These are phyloP conservation scores for Aspergillus sp. DNA, from an alignment of 2,329 filamentous ascomycete species.

Conservation along the genomic window DNA sequence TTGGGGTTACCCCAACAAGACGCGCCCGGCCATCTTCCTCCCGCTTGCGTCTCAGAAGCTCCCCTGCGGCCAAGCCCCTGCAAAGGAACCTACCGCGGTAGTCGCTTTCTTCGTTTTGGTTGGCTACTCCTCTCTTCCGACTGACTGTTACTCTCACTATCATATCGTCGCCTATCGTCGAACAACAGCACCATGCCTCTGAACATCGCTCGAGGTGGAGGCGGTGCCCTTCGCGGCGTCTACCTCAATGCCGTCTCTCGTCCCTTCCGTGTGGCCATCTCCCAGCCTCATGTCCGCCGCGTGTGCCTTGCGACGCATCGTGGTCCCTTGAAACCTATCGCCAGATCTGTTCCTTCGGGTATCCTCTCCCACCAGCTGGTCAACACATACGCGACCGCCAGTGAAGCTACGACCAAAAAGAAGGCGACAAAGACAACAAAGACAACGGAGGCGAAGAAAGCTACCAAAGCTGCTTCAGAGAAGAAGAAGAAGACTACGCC, in stretches of 20 bases:
- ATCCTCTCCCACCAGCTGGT: slow-evolving; percentile 23
- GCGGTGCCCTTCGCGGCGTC: slow-evolving; percentile 31
- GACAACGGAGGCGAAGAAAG: slow-evolving; percentile 12
- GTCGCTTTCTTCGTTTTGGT: not conserved
- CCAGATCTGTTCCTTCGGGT: slow-evolving; percentile 12
- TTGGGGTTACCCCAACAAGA: slow-evolving; percentile 26
- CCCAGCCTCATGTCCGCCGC: slow-evolving; percentile 28
- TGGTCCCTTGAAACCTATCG: slow-evolving; percentile 13
- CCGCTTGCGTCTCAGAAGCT: slow-evolving; percentile 30
- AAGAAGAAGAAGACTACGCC: slow-evolving; percentile 26
- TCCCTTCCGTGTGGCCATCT: slow-evolving; percentile 25
- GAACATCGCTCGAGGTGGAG: slow-evolving; percentile 31
- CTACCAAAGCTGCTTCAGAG: slow-evolving; percentile 13
- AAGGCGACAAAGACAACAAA: slow-evolving; percentile 20
- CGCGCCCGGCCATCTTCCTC: slow-evolving; percentile 25
- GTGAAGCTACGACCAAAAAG: slow-evolving; percentile 13
- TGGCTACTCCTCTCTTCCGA: not conserved
- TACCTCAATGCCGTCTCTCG: slow-evolving; percentile 24
- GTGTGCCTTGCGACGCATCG: slow-evolving; percentile 23
- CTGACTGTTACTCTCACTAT: not conserved
- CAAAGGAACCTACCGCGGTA: not conserved
- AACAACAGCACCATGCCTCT: slow-evolving; percentile 29
- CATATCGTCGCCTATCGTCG: slow-evolving; percentile 6
- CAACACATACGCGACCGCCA: slow-evolving; percentile 33
- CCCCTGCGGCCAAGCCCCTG: slow-evolving; percentile 13